These are phyloP conservation scores for Penicillium rolfsii DNA, from an alignment of 2,329 filamentous ascomycete genomes.

Conservation along the genomic window DNA sequence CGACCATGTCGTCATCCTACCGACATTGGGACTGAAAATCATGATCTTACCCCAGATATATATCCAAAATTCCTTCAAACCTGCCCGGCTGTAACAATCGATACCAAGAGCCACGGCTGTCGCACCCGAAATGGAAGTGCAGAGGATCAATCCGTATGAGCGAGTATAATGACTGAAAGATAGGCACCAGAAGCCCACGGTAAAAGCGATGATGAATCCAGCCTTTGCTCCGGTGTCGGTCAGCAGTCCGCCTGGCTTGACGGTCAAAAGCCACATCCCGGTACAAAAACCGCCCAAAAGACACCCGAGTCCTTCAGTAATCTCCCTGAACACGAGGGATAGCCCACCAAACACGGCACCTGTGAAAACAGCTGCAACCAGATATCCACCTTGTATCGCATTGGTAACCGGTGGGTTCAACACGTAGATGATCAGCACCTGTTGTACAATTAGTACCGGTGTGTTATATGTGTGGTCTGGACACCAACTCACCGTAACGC, in stretches of 20 bases:
- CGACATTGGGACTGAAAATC: neutral
- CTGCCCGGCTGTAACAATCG: slow-evolving; percentile 87
- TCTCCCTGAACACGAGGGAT: slow-evolving; percentile 77
- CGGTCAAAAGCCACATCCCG: slow-evolving; percentile 85
- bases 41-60: slow-evolving; percentile 74
- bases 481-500: slow-evolving; percentile 61
- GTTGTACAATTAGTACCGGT: neutral
- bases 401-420: slow-evolving; percentile 77
- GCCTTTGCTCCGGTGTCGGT: slow-evolving; percentile 63
- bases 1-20: neutral
- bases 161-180: slow-evolving; percentile 80
- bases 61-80: slow-evolving; percentile 93
- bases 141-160: slow-evolving; percentile 73
- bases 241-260: slow-evolving; percentile 76
- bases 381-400: slow-evolving; percentile 81
- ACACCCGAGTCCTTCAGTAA: slow-evolving; percentile 83
- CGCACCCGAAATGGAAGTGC: slow-evolving; percentile 79
- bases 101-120: slow-evolving; percentile 81
- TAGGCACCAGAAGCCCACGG: slow-evolving; percentile 67
- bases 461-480: neutral
- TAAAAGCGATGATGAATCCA: slow-evolving; percentile 76
- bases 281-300: slow-evolving; percentile 83
- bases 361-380: slow-evolving; percentile 75
- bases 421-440: slow-evolving; percentile 81
- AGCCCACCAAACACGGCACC: slow-evolving; percentile 73